These are phyloP conservation scores for Ganoderma lingzhi DNA, from an alignment of 1,284 basidiomycete genomes.

Conservation along the genomic window DNA sequence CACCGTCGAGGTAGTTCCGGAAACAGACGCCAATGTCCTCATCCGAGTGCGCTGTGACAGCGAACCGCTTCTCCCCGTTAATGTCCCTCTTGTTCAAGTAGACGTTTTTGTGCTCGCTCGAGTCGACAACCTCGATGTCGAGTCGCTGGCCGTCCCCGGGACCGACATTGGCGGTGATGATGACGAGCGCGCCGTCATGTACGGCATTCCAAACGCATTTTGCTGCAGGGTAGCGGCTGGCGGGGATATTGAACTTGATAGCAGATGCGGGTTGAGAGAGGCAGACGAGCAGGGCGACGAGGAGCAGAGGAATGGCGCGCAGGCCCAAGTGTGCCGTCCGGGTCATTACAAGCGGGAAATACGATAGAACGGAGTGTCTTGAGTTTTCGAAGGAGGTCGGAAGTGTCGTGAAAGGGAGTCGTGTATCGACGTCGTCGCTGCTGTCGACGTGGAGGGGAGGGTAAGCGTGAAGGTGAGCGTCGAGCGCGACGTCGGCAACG, in stretches of 20 bases:
- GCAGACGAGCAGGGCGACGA: slow-evolving; percentile 42
- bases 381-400: too few species aligned
- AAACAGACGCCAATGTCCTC: slow-evolving; percentile 97
- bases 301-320: slow-evolving; percentile 36
- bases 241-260: slow-evolving; percentile 85
- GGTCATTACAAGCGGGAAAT: slow-evolving; percentile 6
- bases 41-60: slow-evolving; percentile 93
- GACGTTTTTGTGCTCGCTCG: slow-evolving; percentile 86
- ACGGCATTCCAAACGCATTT: slow-evolving; percentile 96
- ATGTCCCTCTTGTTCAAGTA: slow-evolving; percentile 93
- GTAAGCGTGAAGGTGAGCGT: neutral
- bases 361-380: neutral
- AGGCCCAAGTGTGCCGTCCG: slow-evolving; percentile 10
- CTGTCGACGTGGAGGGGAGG: slow-evolving; percentile 18
- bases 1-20: slow-evolving; percentile 77
- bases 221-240: slow-evolving; percentile 71
- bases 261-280: slow-evolving; percentile 51
- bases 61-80: slow-evolving; percentile 90
- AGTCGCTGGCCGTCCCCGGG: slow-evolving; percentile 79
- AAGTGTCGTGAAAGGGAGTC: neutral
- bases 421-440: slow-evolving; percentile 11
- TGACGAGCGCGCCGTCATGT: slow-evolving; percentile 86
- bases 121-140: slow-evolving; percentile 95
- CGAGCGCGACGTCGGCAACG: neutral
- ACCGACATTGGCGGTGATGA: slow-evolving; percentile 93